Base-by-base conservation (phyloP, 2,329 filamentous ascomycete species). In the Diplodia sapinea region DNA sequence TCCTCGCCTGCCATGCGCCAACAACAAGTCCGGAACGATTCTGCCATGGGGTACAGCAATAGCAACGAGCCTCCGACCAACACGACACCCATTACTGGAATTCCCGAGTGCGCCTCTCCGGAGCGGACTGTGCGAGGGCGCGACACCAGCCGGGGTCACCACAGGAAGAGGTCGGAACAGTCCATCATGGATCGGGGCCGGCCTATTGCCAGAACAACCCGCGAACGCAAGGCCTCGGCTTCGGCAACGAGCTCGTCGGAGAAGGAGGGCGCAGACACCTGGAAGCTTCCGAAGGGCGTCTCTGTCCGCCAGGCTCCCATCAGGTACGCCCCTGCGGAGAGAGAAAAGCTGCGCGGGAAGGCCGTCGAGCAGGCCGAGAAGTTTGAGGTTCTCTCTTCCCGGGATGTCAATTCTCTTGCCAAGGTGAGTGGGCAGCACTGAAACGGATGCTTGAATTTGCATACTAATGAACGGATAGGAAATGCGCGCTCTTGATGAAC, bases 401-500 rank as follows among this genome's bases (percentile, higher is more conserved):
- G 76, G 55, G 77, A 79, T 51, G 78, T 80, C 40, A 70, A 75
- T 62, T 80, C 81, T 20, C 82, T 93, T 5, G 91, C 90, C 17
- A 86, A 86, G 59, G 59, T 63, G 31, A 50, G 59, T 26, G 20
- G 13, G n/a, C 11, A 12, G 8, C 26, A 77, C 87, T 88, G 79
- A 73, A 81, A 59, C 52, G 38, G 40, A 31, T 64, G 52, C 29
- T 13, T 11, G 4, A 33, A 13, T 55, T 20, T 54, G 59, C 11
- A 51, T 63, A 90, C 59, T 63, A 13, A 63, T 23, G 2, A 5
- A 23, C 17, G 13, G 4, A 4, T 31, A 63, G 86, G 91, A 94
- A 80, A 88, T 93, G 65, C 87, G 89, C 61, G 87, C 86, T 68
- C 83, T 94, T n/a, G 91, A 94, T 73, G 89, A 92, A 74, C 87